Percentiles rank a stretch among this genome's conserved stretches.
Conservation (phyloP, 2,329 filamentous ascomycete genomes). For the Phoma sp. region DNA sequence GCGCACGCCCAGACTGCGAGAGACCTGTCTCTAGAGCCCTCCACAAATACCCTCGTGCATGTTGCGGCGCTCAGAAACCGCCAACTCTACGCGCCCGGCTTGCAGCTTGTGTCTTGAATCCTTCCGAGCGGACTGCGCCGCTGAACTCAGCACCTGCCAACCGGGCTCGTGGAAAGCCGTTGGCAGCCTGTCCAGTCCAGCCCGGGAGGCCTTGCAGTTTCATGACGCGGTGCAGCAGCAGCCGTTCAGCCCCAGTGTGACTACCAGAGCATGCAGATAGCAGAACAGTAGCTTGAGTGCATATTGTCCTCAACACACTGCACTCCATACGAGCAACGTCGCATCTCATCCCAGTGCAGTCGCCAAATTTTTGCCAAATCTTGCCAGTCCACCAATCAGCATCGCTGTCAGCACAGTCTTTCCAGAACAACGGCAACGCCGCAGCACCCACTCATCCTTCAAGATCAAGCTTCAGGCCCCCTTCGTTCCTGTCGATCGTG, state of each 20-base stretch:
- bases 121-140: conserved; percentile 8
- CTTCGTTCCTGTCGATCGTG: too few species aligned
- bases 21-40: conserved; percentile 11
- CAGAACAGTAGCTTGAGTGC: too few species aligned
- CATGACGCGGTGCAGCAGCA: conserved; percentile 17
- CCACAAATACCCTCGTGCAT: conserved; percentile 15
- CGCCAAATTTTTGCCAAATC: background rate
- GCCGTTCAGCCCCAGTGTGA: conserved; percentile 17
- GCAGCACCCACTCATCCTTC: too few species aligned
- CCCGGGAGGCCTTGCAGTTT: conserved; percentile 13
- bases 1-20: conserved; percentile 14
- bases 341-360: too few species aligned
- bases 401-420: too few species aligned
- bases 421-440: too few species aligned
- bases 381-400: background rate
- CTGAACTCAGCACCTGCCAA: conserved; percentile 16
- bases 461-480: too few species aligned
- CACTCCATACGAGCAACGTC: too few species aligned
- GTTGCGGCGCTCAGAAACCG: background rate
- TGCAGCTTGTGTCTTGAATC: conserved; percentile 10
- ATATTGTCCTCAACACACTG: too few species aligned
- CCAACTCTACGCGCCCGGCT: conserved; percentile 10
- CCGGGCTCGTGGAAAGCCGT: conserved; percentile 22
- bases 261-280: too few species aligned
- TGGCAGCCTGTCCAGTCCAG: conserved; percentile 3